A percentile compares a stretch with the other conserved stretches of the same genome.
phyloP scores from a whole-genome alignment of 306 rosid genomes.

The Sicyos baderoa region DNA sequence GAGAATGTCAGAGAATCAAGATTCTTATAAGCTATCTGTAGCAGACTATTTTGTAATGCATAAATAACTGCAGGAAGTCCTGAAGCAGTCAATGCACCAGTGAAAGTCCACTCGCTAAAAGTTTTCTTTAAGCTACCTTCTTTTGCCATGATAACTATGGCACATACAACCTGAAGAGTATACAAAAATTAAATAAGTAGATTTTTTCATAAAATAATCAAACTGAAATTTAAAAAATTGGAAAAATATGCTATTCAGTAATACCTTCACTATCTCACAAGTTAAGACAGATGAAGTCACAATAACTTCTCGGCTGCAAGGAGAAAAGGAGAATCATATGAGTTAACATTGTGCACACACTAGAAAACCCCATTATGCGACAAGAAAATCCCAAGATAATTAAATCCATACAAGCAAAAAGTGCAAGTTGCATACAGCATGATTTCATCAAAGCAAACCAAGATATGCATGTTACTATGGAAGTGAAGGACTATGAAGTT shows the following conservation, averaged over 20 bases:
- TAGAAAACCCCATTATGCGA: background rate
- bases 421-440: background rate
- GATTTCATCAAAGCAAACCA: background rate
- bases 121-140: constrained; percentile 57
- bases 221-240: background rate
- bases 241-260: constrained; percentile 11
- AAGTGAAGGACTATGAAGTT: too few species aligned
- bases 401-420: background rate
- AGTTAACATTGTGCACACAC: constrained; percentile 19
- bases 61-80: constrained; percentile 95
- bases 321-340: constrained; percentile 12
- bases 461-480: too few species aligned
- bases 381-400: background rate
- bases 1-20: constrained; percentile 97
- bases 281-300: constrained; percentile 85
- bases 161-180: constrained; percentile 54
- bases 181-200: constrained; percentile 18
- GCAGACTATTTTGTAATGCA: constrained; percentile 89
- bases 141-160: constrained; percentile 66
- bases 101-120: constrained; percentile 70
- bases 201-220: constrained; percentile 2
- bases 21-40: constrained; percentile 89
- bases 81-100: constrained; percentile 85
- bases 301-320: constrained; percentile 73
- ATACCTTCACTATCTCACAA: constrained; percentile 86